A percentile compares a stretch with the other conserved stretches of the same genome.
phyloP scores from a whole-genome alignment of 306 rosid genomes.

The Abrus precatorius region DNA sequence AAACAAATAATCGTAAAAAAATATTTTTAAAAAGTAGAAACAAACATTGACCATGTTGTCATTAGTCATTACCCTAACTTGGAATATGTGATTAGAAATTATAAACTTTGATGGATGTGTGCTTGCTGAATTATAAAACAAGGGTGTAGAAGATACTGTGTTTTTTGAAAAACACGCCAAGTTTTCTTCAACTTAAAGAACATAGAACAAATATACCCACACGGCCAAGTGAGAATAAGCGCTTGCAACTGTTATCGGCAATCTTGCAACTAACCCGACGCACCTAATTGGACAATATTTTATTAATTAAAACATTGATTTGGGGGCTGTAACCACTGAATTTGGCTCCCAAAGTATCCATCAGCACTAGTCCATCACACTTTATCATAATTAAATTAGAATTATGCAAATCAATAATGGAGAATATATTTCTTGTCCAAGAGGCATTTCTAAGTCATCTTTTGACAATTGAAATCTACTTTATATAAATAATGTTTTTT shows the following conservation, averaged over 20 bases:
- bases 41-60: not conserved
- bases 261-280: not conserved
- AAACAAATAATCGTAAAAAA: too few relatives aligned
- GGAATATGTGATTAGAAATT: not conserved
- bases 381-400: constrained; percentile 12
- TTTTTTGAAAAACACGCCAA: not conserved
- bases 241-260: not conserved
- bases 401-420: constrained; percentile 20
- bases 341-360: constrained; percentile 3
- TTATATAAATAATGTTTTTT: constrained; percentile 19
- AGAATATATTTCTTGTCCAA: constrained; percentile 44
- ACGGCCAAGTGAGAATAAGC: not conserved
- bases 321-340: not conserved
- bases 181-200: constrained; percentile 22
- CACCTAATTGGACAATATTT: not conserved
- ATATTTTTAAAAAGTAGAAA: not conserved
- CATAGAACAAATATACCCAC: not conserved
- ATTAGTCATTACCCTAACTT: not conserved
- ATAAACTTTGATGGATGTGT: not conserved
- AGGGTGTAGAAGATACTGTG: not conserved
- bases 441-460: constrained; percentile 19
- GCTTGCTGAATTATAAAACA: not conserved
- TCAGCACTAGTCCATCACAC: not conserved
- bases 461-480: constrained; percentile 40
- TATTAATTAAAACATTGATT: constrained; percentile 3